Evolutionary conservation across 2,329 filamentous ascomycete species (phyloP).

Genomic region (Fusarium sp.): DNA sequence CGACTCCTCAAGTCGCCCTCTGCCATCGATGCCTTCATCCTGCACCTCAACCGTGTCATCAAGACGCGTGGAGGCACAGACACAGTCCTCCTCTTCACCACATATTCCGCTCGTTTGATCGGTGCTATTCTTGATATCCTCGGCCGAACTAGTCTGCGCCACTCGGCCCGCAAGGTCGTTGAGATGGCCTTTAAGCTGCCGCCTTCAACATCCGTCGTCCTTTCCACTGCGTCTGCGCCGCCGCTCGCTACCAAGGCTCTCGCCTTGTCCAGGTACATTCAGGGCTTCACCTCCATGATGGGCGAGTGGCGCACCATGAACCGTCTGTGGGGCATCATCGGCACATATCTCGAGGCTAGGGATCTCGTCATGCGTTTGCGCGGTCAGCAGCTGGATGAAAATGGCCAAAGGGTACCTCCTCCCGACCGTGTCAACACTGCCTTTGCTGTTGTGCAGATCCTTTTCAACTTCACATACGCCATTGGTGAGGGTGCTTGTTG

Average conservation of each 20-base stretch:
- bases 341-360: conserved; percentile 77
- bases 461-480: conserved; percentile 78
- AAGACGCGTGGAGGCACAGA: conserved; percentile 78
- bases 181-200: conserved; percentile 66
- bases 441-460: conserved; percentile 77
- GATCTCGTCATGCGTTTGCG: conserved; percentile 55
- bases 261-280: conserved; percentile 66
- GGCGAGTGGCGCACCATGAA: conserved; percentile 79
- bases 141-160: conserved; percentile 69
- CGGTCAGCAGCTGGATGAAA: conserved; percentile 55
- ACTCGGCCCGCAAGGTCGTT: conserved; percentile 65
- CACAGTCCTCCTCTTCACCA: conserved; percentile 74
- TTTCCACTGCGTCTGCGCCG: conserved; percentile 56
- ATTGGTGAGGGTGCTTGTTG: conserved; percentile 86
- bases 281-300: conserved; percentile 73
- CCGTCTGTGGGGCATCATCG: conserved; percentile 82
- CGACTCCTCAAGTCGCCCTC: conserved; percentile 39
- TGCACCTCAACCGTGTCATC: conserved; percentile 72
- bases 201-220: conserved; percentile 62
- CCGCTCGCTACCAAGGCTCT: conserved; percentile 61
- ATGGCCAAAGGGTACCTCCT: conserved; percentile 50
- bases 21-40: conserved; percentile 65
- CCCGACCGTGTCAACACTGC: conserved; percentile 54
- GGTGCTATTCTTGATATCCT: conserved; percentile 65
- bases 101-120: conserved; percentile 73